Percentiles rank a stretch among this genome's conserved stretches.
These are phyloP conservation scores for Spergularia bocconei DNA, from an alignment of 148 eudicot species.

Conservation along the genomic window DNA sequence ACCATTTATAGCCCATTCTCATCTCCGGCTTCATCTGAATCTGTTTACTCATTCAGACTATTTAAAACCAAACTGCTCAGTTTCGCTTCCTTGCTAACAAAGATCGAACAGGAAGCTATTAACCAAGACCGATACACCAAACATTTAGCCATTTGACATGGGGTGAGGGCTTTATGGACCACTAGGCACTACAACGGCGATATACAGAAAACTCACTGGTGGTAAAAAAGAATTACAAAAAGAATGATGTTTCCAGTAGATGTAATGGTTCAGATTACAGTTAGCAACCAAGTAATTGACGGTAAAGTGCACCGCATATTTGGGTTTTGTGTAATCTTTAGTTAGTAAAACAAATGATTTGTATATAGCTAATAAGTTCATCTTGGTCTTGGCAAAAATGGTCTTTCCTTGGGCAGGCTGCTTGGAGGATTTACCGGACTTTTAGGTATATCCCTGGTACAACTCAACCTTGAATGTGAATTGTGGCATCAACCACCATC, in stretches of 20 bases:
- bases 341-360: not conserved
- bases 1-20: too few species aligned
- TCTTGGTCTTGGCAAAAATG: conserved; percentile 8
- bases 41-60: too few species aligned
- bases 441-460: not conserved
- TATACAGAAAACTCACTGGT: not conserved
- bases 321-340: not conserved
- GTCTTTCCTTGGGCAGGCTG: not conserved
- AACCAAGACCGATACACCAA: too few species aligned
- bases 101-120: too few species aligned
- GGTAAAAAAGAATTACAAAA: not conserved
- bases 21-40: too few species aligned
- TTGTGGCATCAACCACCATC: not conserved
- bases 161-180: too few species aligned
- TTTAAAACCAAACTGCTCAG: too few species aligned
- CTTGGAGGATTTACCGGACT: not conserved
- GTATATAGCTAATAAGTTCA: not conserved
- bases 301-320: not conserved
- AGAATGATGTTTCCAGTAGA: not conserved
- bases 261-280: not conserved
- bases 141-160: too few species aligned
- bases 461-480: not conserved
- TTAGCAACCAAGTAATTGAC: not conserved
- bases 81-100: too few species aligned
- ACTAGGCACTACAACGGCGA: too few species aligned